These are phyloP conservation scores for Saturnispora hagleri DNA, from an alignment of 805 yeast genomes.

Conservation along the genomic window DNA sequence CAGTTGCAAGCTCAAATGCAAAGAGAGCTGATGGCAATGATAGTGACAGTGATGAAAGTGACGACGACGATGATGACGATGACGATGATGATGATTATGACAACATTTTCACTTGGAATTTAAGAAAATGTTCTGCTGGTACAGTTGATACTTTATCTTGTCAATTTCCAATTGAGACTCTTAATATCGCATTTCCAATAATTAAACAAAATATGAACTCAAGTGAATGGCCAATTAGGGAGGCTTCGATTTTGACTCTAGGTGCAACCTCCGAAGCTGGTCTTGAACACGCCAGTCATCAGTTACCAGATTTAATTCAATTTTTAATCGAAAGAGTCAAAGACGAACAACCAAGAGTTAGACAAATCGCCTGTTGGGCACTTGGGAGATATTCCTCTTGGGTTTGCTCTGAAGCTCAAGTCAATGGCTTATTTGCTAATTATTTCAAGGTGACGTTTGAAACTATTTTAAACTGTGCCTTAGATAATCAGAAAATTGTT, in stretches of 20 bases:
- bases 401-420: constrained; percentile 64
- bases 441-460: constrained; percentile 73
- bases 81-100: constrained; percentile 67
- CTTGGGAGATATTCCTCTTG: constrained; percentile 75
- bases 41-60: constrained; percentile 24
- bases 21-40: constrained; percentile 11
- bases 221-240: constrained; percentile 79
- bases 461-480: constrained; percentile 61
- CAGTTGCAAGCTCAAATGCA: constrained; percentile 9
- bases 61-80: constrained; percentile 49
- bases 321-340: constrained; percentile 70
- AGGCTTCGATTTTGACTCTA: constrained; percentile 86
- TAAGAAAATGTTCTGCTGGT: constrained; percentile 92
- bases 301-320: constrained; percentile 75
- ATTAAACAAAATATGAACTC: constrained; percentile 63
- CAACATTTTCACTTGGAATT: constrained; percentile 72
- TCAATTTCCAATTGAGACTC: constrained; percentile 55
- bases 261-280: constrained; percentile 95
- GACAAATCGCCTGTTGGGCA: constrained; percentile 96
- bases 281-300: constrained; percentile 55
- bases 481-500: constrained; percentile 84
- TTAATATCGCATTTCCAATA: constrained; percentile 61
- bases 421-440: constrained; percentile 51
- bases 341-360: constrained; percentile 73
- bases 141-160: constrained; percentile 76